A percentile compares a stretch with the other conserved stretches of the same genome.
These are phyloP conservation scores for Begonia fuchsioides DNA, from an alignment of 306 rosid genomes.

Conservation along the genomic window DNA sequence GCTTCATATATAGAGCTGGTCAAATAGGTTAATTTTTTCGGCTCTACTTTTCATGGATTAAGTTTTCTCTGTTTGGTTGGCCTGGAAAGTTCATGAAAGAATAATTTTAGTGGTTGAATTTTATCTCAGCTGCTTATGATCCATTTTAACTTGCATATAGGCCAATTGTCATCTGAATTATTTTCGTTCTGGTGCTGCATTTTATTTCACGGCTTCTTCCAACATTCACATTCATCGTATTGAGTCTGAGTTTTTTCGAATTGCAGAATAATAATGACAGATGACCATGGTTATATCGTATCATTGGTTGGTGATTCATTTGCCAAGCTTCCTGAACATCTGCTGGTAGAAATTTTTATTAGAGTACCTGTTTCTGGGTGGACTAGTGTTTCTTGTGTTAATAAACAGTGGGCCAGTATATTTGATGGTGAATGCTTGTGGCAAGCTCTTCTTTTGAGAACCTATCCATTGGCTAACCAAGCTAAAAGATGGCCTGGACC, in stretches of 20 bases:
- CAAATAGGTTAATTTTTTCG: too few species aligned
- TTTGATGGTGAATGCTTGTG: slow-evolving; percentile 45
- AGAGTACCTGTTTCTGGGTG: slow-evolving; percentile 41
- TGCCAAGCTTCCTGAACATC: slow-evolving; percentile 49
- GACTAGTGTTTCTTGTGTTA: slow-evolving; percentile 37
- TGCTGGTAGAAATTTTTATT: slow-evolving; percentile 47
- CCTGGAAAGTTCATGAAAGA: too few species aligned
- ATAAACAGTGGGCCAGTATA: slow-evolving; percentile 52
- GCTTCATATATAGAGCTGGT: too few species aligned
- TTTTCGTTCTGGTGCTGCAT: too few species aligned
- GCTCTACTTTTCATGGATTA: too few species aligned
- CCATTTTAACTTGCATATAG: too few species aligned
- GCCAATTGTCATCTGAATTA: too few species aligned
- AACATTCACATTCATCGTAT: too few species aligned
- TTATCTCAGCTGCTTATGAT: too few species aligned
- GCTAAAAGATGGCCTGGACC: slow-evolving; percentile 62
- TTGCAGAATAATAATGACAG: slow-evolving; percentile 29
- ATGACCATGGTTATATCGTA: slow-evolving; percentile 5
- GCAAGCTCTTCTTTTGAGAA: slow-evolving; percentile 45
- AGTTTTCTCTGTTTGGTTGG: too few species aligned
- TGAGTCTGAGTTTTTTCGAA: not conserved
- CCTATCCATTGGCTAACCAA: slow-evolving; percentile 31
- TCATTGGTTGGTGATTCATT: slow-evolving; percentile 15
- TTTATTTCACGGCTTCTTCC: too few species aligned
- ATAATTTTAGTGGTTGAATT: too few species aligned